Percentiles rank a stretch among this genome's conserved stretches.
phyloP scores from a whole-genome alignment of 139 green algal genomes.

The Chlorella sp. region DNA sequence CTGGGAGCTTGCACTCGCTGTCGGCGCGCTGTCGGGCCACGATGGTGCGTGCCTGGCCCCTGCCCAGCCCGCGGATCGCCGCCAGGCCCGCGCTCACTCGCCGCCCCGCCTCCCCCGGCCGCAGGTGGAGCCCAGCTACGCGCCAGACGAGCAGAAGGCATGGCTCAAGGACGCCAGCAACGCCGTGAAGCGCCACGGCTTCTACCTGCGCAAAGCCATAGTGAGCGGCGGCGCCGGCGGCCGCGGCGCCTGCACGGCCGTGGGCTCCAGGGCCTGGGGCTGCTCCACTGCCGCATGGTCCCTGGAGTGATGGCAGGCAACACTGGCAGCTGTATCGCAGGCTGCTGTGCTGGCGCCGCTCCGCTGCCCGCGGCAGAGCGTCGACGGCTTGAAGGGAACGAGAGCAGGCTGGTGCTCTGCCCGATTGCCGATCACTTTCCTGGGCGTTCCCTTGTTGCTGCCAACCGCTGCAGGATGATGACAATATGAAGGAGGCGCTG shows the following conservation, averaged over 20 bases:
- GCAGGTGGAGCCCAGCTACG: background rate
- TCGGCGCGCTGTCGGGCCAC: background rate
- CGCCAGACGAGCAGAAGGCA: constrained; percentile 68
- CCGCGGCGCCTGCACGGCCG: too few species aligned
- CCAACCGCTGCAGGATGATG: constrained; percentile 78
- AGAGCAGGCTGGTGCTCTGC: background rate
- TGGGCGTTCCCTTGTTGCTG: background rate
- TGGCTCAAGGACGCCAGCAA: constrained; percentile 76
- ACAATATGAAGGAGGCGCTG: constrained; percentile 96
- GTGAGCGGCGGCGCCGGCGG: constrained; percentile 51
- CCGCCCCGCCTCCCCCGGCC: background rate
- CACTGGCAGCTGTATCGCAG: too few species aligned
- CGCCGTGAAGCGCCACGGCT: constrained; percentile 83
- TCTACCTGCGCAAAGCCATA: constrained; percentile 86
- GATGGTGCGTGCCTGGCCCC: background rate
- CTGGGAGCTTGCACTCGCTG: too few species aligned
- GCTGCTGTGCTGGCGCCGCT: too few species aligned
- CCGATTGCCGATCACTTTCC: background rate
- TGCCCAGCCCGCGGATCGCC: background rate
- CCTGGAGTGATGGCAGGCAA: too few species aligned
- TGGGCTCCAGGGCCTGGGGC: too few species aligned
- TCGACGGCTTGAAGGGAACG: too few species aligned
- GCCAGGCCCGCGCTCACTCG: background rate
- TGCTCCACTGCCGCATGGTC: too few species aligned
- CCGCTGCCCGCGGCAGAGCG: too few species aligned